Evolutionary conservation across 169 alveolate genomes (phyloP).

Genomic region (Eimeria tenella): DNA sequence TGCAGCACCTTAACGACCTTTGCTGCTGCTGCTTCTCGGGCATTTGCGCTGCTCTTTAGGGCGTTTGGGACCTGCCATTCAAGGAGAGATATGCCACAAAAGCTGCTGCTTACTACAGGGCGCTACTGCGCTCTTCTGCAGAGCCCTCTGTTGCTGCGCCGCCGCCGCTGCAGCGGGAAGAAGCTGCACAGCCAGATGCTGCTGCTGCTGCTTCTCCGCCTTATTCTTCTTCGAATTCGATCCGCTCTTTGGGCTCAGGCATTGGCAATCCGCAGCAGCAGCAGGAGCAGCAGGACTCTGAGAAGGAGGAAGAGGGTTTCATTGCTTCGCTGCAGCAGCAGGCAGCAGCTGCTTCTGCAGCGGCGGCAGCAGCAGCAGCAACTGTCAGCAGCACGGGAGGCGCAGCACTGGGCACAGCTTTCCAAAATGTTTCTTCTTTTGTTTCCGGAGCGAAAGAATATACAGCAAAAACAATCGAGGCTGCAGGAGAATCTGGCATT

Average conservation of each 20-base stretch:
- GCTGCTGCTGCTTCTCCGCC: slow-evolving; percentile 24
- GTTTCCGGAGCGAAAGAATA: slow-evolving; percentile 75
- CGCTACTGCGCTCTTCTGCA: slow-evolving; percentile 70
- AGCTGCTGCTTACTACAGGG: slow-evolving; percentile 80
- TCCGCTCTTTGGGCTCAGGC: slow-evolving; percentile 10
- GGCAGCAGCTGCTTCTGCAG: slow-evolving; percentile 62
- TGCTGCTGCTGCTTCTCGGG: not conserved
- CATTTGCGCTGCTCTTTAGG: slow-evolving; percentile 41
- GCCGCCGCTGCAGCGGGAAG: slow-evolving; percentile 26
- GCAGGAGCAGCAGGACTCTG: slow-evolving; percentile 35
- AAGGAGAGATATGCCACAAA: slow-evolving; percentile 77
- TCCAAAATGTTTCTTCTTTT: slow-evolving; percentile 49
- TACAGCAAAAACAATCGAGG: slow-evolving; percentile 58
- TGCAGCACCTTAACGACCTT: not conserved
- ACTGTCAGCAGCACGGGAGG: slow-evolving; percentile 72
- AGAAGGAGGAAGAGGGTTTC: slow-evolving; percentile 34
- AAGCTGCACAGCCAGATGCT: slow-evolving; percentile 30
- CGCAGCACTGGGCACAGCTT: slow-evolving; percentile 30
- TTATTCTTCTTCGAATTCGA: not conserved
- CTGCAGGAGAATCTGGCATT: slow-evolving; percentile 58
- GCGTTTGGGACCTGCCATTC: slow-evolving; percentile 74
- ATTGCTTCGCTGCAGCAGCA: slow-evolving; percentile 41
- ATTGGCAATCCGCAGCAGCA: not conserved
- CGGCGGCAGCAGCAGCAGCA: slow-evolving; percentile 67
- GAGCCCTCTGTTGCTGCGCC: slow-evolving; percentile 67